Evolutionary conservation across 441 rosid species (phyloP).

Genomic region (Populus hybrid): DNA sequence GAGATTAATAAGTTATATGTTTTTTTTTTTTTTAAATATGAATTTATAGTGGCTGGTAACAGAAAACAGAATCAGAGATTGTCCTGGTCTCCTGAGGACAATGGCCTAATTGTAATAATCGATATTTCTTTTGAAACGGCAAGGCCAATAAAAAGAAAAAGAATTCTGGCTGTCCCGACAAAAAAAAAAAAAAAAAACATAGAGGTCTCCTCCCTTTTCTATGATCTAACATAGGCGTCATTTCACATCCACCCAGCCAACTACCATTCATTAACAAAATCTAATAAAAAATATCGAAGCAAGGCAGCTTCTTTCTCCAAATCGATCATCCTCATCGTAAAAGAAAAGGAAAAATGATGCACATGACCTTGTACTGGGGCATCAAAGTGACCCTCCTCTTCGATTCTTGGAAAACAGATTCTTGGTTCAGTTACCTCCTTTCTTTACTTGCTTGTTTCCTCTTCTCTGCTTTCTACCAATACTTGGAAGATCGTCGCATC

Average conservation of each 20-base stretch:
- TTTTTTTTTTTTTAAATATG: too few species aligned
- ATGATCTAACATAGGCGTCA: background rate
- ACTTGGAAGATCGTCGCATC: constrained; percentile 48
- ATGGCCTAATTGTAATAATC: too few species aligned
- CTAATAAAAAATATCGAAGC: background rate
- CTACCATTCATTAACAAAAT: background rate
- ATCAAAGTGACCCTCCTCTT: constrained; percentile 48
- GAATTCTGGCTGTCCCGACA: too few species aligned
- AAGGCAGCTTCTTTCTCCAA: background rate
- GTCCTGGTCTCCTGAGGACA: too few species aligned
- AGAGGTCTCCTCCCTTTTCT: background rate
- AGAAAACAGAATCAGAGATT: too few species aligned
- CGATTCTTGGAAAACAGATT: constrained; percentile 50
- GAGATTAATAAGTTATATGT: too few species aligned
- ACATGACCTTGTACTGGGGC: constrained; percentile 80
- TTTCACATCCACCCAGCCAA: background rate
- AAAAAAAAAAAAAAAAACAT: too few species aligned
- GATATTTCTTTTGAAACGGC: too few species aligned
- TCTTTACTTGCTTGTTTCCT: constrained; percentile 52
- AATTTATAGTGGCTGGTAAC: too few species aligned
- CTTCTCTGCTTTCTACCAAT: constrained; percentile 50
- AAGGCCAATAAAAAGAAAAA: too few species aligned
- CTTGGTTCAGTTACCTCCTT: constrained; percentile 44
- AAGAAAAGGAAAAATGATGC: constrained; percentile 46
- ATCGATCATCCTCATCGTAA: background rate